Evolutionary conservation across 306 rosid species (phyloP).

Genomic region (Hippophae rhamnoides): DNA sequence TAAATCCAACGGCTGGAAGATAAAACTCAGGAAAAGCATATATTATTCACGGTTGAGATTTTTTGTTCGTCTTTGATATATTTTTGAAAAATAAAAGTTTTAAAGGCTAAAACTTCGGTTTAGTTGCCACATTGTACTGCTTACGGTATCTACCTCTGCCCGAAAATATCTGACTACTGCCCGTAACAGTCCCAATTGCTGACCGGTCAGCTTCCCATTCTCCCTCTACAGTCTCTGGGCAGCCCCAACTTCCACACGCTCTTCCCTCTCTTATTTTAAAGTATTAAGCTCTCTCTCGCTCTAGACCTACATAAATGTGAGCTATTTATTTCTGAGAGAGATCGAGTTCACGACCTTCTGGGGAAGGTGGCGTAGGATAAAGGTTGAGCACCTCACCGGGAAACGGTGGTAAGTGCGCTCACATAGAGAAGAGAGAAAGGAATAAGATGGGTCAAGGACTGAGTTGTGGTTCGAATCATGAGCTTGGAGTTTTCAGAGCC

Average conservation of each 20-base stretch:
- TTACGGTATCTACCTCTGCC: conserved; percentile 23
- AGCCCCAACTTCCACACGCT: conserved; percentile 20
- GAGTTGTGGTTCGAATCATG: conserved; percentile 68
- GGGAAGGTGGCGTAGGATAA: conserved; percentile 35
- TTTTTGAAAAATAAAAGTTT: background rate
- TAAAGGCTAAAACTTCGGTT: background rate
- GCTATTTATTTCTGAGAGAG: conserved; percentile 20
- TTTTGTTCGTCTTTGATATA: no score
- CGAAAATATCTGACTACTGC: conserved; percentile 51
- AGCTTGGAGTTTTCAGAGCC: conserved; percentile 69
- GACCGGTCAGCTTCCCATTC: conserved; percentile 44
- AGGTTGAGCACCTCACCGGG: conserved; percentile 22
- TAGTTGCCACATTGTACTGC: conserved; percentile 16
- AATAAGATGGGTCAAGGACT: conserved; percentile 81
- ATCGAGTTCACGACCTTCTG: conserved; percentile 25
- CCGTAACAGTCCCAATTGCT: conserved; percentile 34
- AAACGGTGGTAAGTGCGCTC: conserved; percentile 12
- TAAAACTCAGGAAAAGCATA: no score
- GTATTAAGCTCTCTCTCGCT: conserved; percentile 10
- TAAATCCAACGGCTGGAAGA: no score
- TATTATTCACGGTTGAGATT: no score
- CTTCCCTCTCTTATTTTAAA: conserved; percentile 11
- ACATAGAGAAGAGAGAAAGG: background rate
- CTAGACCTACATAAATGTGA: conserved; percentile 34
- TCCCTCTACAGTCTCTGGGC: conserved; percentile 2